Evolutionary conservation across 2,329 filamentous ascomycete genomes (phyloP).

Genomic region (Pleochaeta shiraiana): DNA sequence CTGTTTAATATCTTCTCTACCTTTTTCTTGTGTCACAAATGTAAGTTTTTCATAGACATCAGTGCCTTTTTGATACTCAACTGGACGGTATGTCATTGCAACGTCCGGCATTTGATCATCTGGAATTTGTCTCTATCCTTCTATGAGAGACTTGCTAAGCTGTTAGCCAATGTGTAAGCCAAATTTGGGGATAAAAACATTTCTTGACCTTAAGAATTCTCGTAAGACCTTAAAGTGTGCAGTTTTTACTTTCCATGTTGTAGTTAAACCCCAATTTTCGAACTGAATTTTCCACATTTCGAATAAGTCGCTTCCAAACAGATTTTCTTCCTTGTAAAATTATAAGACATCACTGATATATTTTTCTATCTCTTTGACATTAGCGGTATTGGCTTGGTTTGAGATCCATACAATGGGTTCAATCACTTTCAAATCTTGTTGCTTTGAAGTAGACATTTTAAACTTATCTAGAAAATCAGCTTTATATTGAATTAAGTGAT

Average conservation of each 20-base stretch:
- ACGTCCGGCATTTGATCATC: not conserved
- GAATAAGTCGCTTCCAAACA: no score
- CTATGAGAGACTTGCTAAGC: not conserved
- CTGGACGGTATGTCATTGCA: not conserved
- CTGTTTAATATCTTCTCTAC: not conserved
- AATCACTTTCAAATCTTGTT: not conserved
- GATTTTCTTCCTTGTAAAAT: no score
- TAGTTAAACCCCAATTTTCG: no score
- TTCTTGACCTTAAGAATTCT: not conserved
- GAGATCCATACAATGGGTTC: not conserved
- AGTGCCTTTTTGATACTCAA: not conserved
- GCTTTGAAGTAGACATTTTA: not conserved
- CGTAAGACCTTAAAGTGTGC: not conserved
- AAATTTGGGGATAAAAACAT: not conserved
- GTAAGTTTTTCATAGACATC: not conserved
- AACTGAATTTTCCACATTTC: no score
- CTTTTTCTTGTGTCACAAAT: not conserved
- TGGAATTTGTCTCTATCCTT: not conserved
- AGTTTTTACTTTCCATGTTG: not conserved
- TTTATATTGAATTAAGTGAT: not conserved
- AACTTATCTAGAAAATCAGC: no score
- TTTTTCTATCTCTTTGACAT: no score
- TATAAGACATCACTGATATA: no score
- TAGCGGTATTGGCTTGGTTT: not conserved
- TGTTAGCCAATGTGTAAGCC: not conserved